Conservation (phyloP, 768 basidiomycete genomes). For the Pholiota conissans region DNA sequence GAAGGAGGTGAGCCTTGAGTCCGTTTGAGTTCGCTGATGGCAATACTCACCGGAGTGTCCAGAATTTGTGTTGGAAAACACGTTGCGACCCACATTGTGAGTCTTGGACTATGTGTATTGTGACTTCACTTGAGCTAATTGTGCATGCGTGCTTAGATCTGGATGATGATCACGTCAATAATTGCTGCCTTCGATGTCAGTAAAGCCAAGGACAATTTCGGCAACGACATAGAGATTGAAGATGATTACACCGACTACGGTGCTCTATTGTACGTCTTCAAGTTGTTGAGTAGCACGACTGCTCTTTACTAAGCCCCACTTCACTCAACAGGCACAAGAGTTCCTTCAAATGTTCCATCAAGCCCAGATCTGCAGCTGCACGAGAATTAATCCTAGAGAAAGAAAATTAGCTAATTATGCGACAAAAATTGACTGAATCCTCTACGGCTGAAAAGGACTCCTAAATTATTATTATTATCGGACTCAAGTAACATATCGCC, state of each 20-base stretch:
- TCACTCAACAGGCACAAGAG: neutral
- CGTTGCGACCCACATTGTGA: neutral
- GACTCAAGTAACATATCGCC: no score
- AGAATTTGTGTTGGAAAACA: constrained; percentile 8
- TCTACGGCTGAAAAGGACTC: neutral
- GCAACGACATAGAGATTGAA: constrained; percentile 3
- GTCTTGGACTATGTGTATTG: neutral
- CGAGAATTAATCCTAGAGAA: neutral
- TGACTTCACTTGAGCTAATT: no score
- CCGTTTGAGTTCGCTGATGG: neutral
- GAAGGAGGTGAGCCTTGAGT: constrained; percentile 5
- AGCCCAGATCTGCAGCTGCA: neutral
- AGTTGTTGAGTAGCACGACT: no score
- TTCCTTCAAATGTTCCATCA: constrained; percentile 2
- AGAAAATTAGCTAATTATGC: neutral
- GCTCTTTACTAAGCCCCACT: no score
- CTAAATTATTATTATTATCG: no score
- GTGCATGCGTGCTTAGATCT: neutral
- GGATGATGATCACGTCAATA: constrained; percentile 5
- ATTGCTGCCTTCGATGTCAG: neutral
- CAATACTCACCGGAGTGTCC: neutral
- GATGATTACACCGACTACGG: constrained; percentile 1
- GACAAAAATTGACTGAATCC: neutral
- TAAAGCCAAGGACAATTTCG: neutral
- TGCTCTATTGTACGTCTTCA: neutral